Evolutionary conservation across 192 early-diverging fungal genomes (phyloP), one percentile per base, ranked within the genome.

Genomic region (Backusella parvicylindrica): DNA sequence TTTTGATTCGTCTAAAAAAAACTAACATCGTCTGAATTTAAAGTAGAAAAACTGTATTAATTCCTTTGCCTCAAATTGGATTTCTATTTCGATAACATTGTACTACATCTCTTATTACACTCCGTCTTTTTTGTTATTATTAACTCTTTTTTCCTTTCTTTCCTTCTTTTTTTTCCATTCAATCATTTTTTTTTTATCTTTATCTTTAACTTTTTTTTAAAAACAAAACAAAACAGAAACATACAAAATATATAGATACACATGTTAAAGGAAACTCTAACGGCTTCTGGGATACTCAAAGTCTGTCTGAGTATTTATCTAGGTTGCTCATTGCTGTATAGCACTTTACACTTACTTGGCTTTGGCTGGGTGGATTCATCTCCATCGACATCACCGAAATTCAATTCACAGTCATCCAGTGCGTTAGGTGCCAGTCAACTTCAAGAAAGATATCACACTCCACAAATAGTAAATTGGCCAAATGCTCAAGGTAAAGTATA

Each of bases 291-390:
- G 36, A 30, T 75, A 18, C 37, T 77, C 35, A 79, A 79, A 49
- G 79, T 76, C 64, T 33, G 79, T 30, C 71, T 83, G 26, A 32
- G 76, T 47, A 3, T 79, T 28, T 83, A 79, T 71, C 53, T 83
- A 50, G 75, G 71, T n/a, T 68, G 74, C 31, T 83, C 81, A 18
- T 37, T 83, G 13, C 38, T 83, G 35, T 83, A 83, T 68, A 65
- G 77, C 13, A 78, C 81, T 16, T 38, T 41, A 43, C 77, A 83
- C 67, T 75, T 83, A 38, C 66, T 76, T 47, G 79, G 79, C 15
- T 76, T 75, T 30, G 56, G 43, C 28, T 47, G n/a, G 38, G 63
- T 53, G 43, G 41, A 35, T 26, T 18, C 47, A 47, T 35, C 63
- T 26, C 26, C 43, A 66, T 15, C 41, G 56, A 68, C 69, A 37